Evolutionary conservation across 306 rosid species (phyloP).

Genomic region (Cucumis cinereus): DNA sequence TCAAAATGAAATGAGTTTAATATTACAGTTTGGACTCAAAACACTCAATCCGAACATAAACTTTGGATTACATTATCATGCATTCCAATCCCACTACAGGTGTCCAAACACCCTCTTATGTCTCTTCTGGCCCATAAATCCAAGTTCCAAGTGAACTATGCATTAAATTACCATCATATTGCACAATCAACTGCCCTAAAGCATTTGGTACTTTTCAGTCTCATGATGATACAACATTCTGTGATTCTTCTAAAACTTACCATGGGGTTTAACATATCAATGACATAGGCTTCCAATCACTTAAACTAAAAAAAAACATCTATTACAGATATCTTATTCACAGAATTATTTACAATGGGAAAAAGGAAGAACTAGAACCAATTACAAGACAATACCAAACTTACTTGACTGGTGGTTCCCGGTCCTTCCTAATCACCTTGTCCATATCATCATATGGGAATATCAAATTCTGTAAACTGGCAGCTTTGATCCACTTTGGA

Average conservation of each 20-base stretch:
- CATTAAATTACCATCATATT: background rate
- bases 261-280: background rate
- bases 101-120: no score
- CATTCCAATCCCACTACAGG: no score
- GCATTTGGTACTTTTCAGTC: background rate
- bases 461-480: slow-evolving; percentile 88
- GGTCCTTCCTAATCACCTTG: slow-evolving; percentile 59
- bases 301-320: background rate
- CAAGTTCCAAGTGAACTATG: background rate
- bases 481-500: slow-evolving; percentile 81
- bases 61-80: no score
- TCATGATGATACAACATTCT: background rate
- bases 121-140: background rate
- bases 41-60: no score
- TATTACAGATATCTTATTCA: background rate
- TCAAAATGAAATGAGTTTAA: no score
- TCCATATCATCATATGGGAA: slow-evolving; percentile 77
- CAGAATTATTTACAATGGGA: background rate
- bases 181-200: background rate
- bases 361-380: background rate
- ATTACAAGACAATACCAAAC: slow-evolving; percentile 17
- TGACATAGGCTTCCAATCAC: background rate
- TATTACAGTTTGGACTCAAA: no score
- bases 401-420: slow-evolving; percentile 85
- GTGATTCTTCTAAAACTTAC: background rate